Evolutionary conservation across 495 filamentous ascomycete species (phyloP), one percentile per base, ranked within the genome.

Genomic region (Podospora didyma): DNA sequence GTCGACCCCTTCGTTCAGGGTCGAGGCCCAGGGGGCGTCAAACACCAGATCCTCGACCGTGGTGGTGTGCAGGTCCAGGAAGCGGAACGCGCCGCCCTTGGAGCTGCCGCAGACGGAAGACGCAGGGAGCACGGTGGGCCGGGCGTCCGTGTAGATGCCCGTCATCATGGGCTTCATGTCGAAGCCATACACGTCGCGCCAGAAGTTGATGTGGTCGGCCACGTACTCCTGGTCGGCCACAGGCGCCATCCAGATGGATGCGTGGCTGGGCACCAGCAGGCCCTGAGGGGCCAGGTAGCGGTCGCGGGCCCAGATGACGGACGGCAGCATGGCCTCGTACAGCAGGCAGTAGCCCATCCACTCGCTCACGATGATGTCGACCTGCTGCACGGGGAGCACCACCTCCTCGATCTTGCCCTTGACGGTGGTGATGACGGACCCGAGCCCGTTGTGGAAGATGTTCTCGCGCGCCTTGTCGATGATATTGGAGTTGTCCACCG

Each of bases 341-440:
- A 97, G 83, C 46, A 99, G 82, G 76, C 94, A 96, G 78, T 99
- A 99, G 46, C 94, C 94, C 94, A 99, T 99, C 94, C 94, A 99
- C 76, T 99, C 94, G 28, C 90, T 96, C 58, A 99, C 90, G 75
- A 99, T 99, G 66, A 99, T 93, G 72, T 99, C 94, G 62, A 99
- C 95, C 67, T 96, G 84, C 28, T 81, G 77, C 61, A 92, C 92
- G 21, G 95, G 94, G 22, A 99, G 85, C 21, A 76, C 63, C 34
- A 96, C 92, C 63, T 99, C 95, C 75, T 99, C 94, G 84, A 99
- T 93, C 77, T 92, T 92, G 46, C 95, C 94, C 73, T 94, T 89
- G 49, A 99, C 76, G 21, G 94, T 86, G 19, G 92, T 96, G 70
- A 99, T 93, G 75, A 86, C 86, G 69, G 84, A 76, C 31, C 85